Conservation (phyloP, 148 eudicot genomes). For the Gaultheria prostrata region DNA sequence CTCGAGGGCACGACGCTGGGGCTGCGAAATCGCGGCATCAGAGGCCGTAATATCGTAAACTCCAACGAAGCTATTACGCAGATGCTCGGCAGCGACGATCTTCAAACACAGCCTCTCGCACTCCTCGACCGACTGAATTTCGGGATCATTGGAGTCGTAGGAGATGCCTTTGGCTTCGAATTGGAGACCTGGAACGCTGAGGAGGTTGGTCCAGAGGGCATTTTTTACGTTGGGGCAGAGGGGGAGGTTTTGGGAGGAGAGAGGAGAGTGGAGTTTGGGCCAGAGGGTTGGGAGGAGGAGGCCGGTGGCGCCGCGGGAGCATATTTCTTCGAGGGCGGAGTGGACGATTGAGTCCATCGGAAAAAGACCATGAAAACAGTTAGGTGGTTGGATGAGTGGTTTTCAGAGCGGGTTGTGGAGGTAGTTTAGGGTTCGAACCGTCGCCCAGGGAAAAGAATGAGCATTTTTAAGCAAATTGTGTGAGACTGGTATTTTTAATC, state of each 20-base stretch:
- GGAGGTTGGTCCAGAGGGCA: constrained; percentile 63
- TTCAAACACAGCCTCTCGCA: constrained; percentile 53
- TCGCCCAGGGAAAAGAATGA: neutral
- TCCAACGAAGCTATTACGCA: constrained; percentile 62
- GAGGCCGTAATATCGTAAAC: constrained; percentile 59
- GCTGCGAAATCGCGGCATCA: constrained; percentile 35
- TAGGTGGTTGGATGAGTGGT: neutral
- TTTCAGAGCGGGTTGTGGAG: neutral
- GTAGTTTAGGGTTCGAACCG: constrained; percentile 37
- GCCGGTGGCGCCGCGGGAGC: constrained; percentile 53
- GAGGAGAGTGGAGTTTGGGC: constrained; percentile 42
- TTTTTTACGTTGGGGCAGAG: constrained; percentile 56
- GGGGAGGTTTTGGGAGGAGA: constrained; percentile 50
- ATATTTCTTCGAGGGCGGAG: constrained; percentile 66
- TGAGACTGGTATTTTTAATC: neutral
- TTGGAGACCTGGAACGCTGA: constrained; percentile 50
- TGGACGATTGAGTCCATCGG: constrained; percentile 64
- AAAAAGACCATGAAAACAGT: neutral
- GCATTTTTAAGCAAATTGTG: neutral
- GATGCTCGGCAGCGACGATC: constrained; percentile 57
- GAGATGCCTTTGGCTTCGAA: constrained; percentile 28
- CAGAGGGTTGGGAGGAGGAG: constrained; percentile 51
- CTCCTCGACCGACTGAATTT: constrained; percentile 39
- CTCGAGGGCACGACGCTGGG: constrained; percentile 61
- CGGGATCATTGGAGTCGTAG: constrained; percentile 22